A percentile compares a stretch with the other conserved stretches of the same genome.
Conservation (phyloP, 345 rosid species). For the Sapria himalayana region DNA sequence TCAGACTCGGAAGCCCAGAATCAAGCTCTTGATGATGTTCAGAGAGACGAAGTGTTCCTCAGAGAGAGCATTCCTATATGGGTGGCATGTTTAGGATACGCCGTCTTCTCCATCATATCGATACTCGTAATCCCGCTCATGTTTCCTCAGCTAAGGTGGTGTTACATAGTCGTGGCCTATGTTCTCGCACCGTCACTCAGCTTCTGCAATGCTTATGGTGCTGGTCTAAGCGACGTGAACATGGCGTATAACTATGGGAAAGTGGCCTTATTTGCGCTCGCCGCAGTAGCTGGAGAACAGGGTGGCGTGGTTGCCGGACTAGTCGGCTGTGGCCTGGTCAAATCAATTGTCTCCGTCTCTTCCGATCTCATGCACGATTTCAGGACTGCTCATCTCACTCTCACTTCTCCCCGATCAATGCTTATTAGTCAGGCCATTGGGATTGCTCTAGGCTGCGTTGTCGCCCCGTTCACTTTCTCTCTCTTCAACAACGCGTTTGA, state of each 20-base stretch:
- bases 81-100: conserved; percentile 58
- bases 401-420: conserved; percentile 83
- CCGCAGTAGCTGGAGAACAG: conserved; percentile 42
- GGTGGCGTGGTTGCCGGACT: conserved; percentile 77
- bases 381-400: conserved; percentile 76
- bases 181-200: conserved; percentile 69
- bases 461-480: conserved; percentile 69
- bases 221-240: conserved; percentile 93
- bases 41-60: conserved; percentile 38
- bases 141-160: conserved; percentile 89
- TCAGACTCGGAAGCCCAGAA: conserved; percentile 15
- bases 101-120: conserved; percentile 43
- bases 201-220: conserved; percentile 94
- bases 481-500: conserved; percentile 83
- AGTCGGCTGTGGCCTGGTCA: conserved; percentile 74
- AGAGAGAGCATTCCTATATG: conserved; percentile 65
- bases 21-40: conserved; percentile 14
- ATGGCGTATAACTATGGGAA: conserved; percentile 91
- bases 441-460: conserved; percentile 64
- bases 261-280: conserved; percentile 68
- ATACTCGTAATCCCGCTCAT: conserved; percentile 49
- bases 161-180: conserved; percentile 65
- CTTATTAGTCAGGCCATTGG: conserved; percentile 74
- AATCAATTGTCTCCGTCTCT: conserved; percentile 66
- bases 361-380: conserved; percentile 94